Evolutionary conservation across 176 grass and related monocot species (phyloP).

Genomic region (Zea luxurians): DNA sequence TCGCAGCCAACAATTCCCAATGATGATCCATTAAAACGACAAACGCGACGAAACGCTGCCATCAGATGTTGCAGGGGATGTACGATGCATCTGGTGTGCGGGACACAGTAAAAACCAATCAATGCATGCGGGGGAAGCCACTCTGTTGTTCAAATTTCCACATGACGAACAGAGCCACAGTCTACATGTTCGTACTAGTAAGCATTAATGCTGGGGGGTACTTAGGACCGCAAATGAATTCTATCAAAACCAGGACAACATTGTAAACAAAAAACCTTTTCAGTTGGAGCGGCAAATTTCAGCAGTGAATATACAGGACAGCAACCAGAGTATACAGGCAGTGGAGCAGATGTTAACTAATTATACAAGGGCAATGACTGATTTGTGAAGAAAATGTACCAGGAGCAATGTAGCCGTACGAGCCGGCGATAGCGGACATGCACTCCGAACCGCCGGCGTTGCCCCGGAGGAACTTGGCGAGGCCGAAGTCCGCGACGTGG

Average conservation of each 20-base stretch:
- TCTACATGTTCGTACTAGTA: no score
- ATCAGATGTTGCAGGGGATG: slow-evolving; percentile 23
- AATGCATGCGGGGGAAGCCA: slow-evolving; percentile 12
- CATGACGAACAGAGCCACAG: no score
- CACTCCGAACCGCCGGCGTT: slow-evolving; percentile 74
- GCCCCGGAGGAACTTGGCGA: slow-evolving; percentile 82
- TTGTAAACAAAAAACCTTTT: background rate
- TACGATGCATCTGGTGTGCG: slow-evolving; percentile 18
- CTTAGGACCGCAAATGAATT: no score
- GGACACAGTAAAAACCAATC: slow-evolving; percentile 24
- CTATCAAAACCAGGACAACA: background rate
- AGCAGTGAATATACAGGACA: slow-evolving; percentile 1
- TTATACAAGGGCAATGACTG: background rate
- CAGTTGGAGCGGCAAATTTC: background rate
- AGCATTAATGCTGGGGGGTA: no score
- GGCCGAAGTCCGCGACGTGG: slow-evolving; percentile 87
- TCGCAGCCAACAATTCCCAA: slow-evolving; percentile 17
- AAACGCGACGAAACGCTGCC: slow-evolving; percentile 20
- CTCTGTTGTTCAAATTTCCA: slow-evolving; percentile 13
- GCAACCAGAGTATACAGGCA: background rate
- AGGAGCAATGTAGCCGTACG: slow-evolving; percentile 94
- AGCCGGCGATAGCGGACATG: slow-evolving; percentile 96
- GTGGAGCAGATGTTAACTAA: background rate
- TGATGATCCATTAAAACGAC: slow-evolving; percentile 46
- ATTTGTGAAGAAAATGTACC: slow-evolving; percentile 41